A percentile compares a stretch with the other conserved stretches of the same genome.
These are phyloP conservation scores for Exophiala sideris DNA, from an alignment of 2,329 filamentous ascomycete species.

Conservation along the genomic window DNA sequence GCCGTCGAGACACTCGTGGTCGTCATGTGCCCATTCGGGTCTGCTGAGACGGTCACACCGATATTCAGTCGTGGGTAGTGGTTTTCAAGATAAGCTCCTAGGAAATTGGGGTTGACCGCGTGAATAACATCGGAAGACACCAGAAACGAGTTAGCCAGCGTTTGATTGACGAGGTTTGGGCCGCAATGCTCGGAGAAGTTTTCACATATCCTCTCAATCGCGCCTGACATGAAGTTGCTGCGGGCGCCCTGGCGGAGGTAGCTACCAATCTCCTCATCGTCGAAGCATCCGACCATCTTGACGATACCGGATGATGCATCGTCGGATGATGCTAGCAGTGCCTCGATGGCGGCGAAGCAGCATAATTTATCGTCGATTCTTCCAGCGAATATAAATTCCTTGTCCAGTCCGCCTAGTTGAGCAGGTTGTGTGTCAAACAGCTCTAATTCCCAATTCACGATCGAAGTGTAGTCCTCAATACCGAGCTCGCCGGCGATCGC, in stretches of 20 bases:
- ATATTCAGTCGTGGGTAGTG: slow-evolving; percentile 87
- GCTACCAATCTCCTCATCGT: slow-evolving; percentile 94
- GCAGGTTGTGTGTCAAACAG: slow-evolving; percentile 89
- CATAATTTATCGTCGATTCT: slow-evolving; percentile 98
- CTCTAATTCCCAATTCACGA: slow-evolving; percentile 96
- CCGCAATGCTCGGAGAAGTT: slow-evolving; percentile 42
- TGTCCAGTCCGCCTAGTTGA: slow-evolving; percentile 76
- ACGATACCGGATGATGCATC: slow-evolving; percentile 58
- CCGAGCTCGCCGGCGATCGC: slow-evolving; percentile 76
- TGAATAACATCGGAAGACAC: slow-evolving; percentile 91
- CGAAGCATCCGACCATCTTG: slow-evolving; percentile 90
- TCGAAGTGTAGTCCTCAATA: slow-evolving; percentile 67
- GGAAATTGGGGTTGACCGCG: slow-evolving; percentile 92
- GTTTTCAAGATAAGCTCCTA: slow-evolving; percentile 74
- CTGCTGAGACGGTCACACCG: slow-evolving; percentile 73
- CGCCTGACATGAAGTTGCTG: slow-evolving; percentile 79
- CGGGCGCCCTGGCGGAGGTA: slow-evolving; percentile 83
- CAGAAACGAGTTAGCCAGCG: slow-evolving; percentile 87
- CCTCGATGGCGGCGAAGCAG: slow-evolving; percentile 85
- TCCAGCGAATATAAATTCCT: slow-evolving; percentile 91
- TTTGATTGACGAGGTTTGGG: slow-evolving; percentile 66
- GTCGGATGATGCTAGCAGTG: slow-evolving; percentile 66
- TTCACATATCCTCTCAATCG: slow-evolving; percentile 76
- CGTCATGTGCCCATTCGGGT: slow-evolving; percentile 94
- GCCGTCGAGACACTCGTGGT: slow-evolving; percentile 84